Evolutionary conservation across 441 rosid species (phyloP).

Genomic region (Croton laevigatus): DNA sequence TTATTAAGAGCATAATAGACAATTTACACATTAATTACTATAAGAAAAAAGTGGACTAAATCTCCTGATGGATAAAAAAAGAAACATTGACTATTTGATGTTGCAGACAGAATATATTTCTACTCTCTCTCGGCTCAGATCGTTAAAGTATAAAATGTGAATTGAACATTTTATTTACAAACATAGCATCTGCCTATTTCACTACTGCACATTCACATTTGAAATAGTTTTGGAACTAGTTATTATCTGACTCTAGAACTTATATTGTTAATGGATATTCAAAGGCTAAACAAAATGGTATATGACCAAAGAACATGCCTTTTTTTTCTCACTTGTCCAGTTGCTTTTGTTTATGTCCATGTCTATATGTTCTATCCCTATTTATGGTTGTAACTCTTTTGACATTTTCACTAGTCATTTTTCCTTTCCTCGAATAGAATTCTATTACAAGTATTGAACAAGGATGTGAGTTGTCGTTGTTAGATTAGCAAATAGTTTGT

Average conservation of each 20-base stretch:
- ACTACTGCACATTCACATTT: neutral
- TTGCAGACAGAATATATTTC: neutral
- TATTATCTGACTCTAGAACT: neutral
- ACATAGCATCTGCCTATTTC: neutral
- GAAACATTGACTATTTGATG: no score
- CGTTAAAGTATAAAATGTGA: neutral
- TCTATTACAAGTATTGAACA: neutral
- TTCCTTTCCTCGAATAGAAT: neutral
- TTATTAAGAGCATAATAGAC: no score
- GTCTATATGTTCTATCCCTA: neutral
- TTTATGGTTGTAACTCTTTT: neutral
- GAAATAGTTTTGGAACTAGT: neutral
- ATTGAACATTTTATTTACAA: neutral
- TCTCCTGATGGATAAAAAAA: no score
- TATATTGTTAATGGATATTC: neutral
- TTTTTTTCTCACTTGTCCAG: neutral
- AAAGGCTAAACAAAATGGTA: neutral
- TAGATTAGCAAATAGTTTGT: neutral
- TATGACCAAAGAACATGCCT: neutral
- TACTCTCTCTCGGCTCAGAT: neutral
- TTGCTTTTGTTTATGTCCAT: neutral
- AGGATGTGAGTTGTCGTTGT: neutral
- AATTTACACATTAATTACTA: no score
- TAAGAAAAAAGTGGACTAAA: no score
- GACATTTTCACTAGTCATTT: neutral